Conservation (phyloP, 768 basidiomycete species). For the Gautieria morchelliformis region DNA sequence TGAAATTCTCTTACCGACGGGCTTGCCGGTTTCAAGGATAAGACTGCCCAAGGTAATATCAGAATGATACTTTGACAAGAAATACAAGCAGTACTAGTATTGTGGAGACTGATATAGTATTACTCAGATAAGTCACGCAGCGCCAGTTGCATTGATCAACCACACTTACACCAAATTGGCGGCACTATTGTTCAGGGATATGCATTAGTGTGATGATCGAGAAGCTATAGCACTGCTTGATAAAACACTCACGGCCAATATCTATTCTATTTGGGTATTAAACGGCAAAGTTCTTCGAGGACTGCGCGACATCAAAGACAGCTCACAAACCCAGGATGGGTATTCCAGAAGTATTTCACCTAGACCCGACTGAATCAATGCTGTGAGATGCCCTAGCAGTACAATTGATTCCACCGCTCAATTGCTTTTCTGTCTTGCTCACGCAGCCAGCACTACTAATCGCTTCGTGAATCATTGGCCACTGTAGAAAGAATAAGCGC, state of each 20-base stretch:
- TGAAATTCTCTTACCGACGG: not conserved
- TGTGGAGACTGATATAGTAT: not conserved
- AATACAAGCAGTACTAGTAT: not conserved
- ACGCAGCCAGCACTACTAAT: no score
- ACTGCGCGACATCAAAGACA: not conserved
- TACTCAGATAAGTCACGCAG: not conserved
- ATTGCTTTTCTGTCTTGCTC: no score
- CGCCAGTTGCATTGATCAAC: not conserved
- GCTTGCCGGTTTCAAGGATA: not conserved
- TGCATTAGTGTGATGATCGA: no score
- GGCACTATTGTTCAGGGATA: not conserved
- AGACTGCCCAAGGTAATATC: not conserved
- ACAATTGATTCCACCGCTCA: no score
- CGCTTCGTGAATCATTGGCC: no score
- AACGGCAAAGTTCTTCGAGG: not conserved
- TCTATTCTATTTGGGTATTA: not conserved
- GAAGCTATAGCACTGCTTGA: no score
- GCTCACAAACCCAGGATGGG: not conserved
- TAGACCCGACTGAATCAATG: no score
- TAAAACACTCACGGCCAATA: conserved; percentile 1
- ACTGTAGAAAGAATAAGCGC: no score
- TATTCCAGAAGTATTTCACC: conserved; percentile 1
- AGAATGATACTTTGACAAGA: no score
- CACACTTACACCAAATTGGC: not conserved
- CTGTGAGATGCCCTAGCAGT: no score